Evolutionary conservation across 176 grass and related monocot genomes (phyloP), one percentile per base, ranked within the genome.

Genomic region (Ensete glaucum): DNA sequence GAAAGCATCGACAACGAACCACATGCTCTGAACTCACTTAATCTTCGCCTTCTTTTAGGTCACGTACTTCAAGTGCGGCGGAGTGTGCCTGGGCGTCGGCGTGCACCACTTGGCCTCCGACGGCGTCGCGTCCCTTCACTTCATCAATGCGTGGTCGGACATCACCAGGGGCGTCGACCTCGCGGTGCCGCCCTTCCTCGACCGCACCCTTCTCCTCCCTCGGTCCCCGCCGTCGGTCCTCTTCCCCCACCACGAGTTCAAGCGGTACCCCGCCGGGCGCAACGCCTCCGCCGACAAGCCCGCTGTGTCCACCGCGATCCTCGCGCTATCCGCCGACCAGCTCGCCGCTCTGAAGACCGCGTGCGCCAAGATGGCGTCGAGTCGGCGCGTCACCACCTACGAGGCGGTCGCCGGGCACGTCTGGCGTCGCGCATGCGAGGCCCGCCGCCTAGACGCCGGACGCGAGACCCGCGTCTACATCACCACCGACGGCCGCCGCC

Each of bases 141-240:
- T 96, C 81, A 89, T 96, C 26, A 92, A 92, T 76, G 87, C 92
- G 1, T 96, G 92, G 92, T 87, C 89, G 21, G 89, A 90, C 62
- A 24, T 92, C 43, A 81, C 89, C 73, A 85, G 87, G 43, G 89
- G 92, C 66, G 53, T 63, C 67, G 62, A 77, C 51, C 84, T 89
- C 62, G 13, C 85, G 6, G 53, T 79, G 7, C 84, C 59, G 79
- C 89, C 92, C 21, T 84, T 90, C 76, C 88, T 92, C 11, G 85
- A 96, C 81, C 89, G 87, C 22, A 86, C 85, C 19, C 85, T 92
- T 5, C 52, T 96, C 56, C 81, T 81, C 1, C 87, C 92, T 53
- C 64, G 81, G 8, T 89, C 89, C 64, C 89, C 87, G 51, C 92
- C 89, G 0, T 71, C 76, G 60, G 87, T 87, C 65, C 79, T 54